phyloP scores from a whole-genome alignment of 148 eudicot genomes.

The Rhododendron kiyosumense region DNA sequence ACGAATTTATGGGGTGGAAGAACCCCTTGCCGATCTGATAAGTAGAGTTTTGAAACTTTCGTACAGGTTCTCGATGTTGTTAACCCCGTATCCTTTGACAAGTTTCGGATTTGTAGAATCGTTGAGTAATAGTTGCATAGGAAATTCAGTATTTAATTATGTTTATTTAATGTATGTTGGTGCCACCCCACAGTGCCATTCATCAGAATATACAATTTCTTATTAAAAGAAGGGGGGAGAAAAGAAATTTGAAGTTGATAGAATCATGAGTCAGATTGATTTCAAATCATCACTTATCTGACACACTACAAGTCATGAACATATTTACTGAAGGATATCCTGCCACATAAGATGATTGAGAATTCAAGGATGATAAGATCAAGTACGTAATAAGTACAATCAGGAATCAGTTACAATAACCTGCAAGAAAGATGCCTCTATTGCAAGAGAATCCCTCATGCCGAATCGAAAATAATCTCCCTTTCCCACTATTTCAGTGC shows the following conservation, averaged over 20 bases:
- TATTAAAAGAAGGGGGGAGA: too few species aligned
- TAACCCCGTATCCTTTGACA: neutral
- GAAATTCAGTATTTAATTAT: neutral
- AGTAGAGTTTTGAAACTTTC: neutral
- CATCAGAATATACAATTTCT: neutral
- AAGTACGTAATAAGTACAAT: neutral
- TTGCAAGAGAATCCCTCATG: slow-evolving; percentile 97
- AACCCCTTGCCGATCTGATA: neutral
- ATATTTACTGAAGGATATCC: neutral
- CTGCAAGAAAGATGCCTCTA: slow-evolving; percentile 98
- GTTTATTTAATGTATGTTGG: neutral
- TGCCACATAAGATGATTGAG: neutral
- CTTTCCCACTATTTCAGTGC: slow-evolving; percentile 79
- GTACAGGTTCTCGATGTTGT: neutral
- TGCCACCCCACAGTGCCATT: neutral
- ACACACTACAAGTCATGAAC: neutral
- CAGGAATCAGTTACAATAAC: slow-evolving; percentile 25
- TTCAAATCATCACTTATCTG: neutral
- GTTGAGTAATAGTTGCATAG: neutral
- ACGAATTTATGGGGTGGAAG: neutral
- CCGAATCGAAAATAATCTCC: slow-evolving; percentile 97
- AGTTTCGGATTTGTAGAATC: neutral
- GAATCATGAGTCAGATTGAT: neutral
- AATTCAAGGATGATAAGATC: neutral
- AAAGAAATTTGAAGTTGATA: neutral